A percentile compares a stretch with the other conserved stretches of the same genome.
phyloP scores from a whole-genome alignment of 2,329 filamentous ascomycete genomes.

The Neocucurbitaria cava region DNA sequence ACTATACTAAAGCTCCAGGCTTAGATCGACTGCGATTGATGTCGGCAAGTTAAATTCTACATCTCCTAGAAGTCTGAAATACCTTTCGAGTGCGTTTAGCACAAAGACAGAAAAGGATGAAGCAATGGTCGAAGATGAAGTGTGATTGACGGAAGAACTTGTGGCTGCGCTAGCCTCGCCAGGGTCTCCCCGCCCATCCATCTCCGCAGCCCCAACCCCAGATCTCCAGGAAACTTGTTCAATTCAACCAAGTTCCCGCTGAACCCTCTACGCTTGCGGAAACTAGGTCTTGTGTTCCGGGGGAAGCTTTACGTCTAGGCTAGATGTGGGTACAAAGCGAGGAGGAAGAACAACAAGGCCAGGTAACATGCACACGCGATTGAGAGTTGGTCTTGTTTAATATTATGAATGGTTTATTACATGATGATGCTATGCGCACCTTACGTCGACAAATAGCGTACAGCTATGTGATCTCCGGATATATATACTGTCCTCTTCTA shows the following conservation, averaged over 20 bases:
- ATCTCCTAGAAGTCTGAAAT: too few species aligned
- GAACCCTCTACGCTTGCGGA: constrained; percentile 2
- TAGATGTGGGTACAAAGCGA: too few species aligned
- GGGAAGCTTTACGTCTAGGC: background rate
- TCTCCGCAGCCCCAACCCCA: constrained; percentile 24
- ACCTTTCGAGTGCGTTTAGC: background rate
- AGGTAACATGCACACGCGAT: too few species aligned
- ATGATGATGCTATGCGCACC: too few species aligned
- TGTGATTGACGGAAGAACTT: constrained; percentile 38
- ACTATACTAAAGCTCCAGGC: background rate
- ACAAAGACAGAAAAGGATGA: background rate
- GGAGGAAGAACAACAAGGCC: too few species aligned
- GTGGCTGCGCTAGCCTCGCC: constrained; percentile 25
- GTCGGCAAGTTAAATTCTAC: too few species aligned
- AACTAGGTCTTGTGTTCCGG: constrained; percentile 7
- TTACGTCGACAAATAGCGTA: too few species aligned
- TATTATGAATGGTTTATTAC: too few species aligned
- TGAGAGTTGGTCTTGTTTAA: too few species aligned
- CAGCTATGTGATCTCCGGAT: too few species aligned
- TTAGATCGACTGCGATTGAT: too few species aligned
- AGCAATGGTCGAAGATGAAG: background rate
- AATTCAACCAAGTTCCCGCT: background rate
- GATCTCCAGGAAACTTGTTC: constrained; percentile 13
- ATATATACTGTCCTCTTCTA: too few species aligned
- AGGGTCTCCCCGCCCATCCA: constrained; percentile 12